Conservation (phyloP, 805 yeast species). For the Candida maris region DNA sequence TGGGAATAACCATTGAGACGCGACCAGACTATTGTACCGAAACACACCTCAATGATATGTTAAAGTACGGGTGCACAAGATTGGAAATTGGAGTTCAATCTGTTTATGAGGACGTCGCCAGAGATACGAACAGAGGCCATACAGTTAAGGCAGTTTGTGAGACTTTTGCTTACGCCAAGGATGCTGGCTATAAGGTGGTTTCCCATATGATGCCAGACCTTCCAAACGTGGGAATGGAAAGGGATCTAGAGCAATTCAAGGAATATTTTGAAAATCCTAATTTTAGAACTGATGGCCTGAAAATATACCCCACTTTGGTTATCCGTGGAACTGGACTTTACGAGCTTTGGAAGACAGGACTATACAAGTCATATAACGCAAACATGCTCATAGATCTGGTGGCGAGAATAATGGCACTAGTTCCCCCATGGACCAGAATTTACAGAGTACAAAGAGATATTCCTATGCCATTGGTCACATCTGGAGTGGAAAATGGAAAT, state of each 20-base stretch:
- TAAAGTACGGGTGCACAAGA: constrained; percentile 93
- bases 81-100: constrained; percentile 96
- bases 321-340: constrained; percentile 96
- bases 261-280: constrained; percentile 97
- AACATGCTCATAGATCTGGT: constrained; percentile 91
- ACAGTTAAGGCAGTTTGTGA: constrained; percentile 95
- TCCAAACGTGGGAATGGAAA: constrained; percentile 98
- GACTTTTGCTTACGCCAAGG: constrained; percentile 94
- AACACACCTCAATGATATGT: constrained; percentile 92
- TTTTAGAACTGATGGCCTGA: constrained; percentile 94
- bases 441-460: constrained; percentile 98
- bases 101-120: constrained; percentile 95
- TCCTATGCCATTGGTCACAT: constrained; percentile 97
- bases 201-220: constrained; percentile 99
- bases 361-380: constrained; percentile 91
- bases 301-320: constrained; percentile 92
- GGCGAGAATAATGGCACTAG: constrained; percentile 91
- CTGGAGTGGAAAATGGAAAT: constrained; percentile 98
- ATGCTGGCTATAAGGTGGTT: constrained; percentile 96
- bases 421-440: constrained; percentile 99
- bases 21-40: constrained; percentile 98
- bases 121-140: constrained; percentile 97
- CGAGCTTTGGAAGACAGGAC: constrained; percentile 95
- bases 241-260: constrained; percentile 92
- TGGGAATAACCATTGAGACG: constrained; percentile 96